These are phyloP conservation scores for Populus davidiana DNA, from an alignment of 345 rosid species.

Conservation along the genomic window DNA sequence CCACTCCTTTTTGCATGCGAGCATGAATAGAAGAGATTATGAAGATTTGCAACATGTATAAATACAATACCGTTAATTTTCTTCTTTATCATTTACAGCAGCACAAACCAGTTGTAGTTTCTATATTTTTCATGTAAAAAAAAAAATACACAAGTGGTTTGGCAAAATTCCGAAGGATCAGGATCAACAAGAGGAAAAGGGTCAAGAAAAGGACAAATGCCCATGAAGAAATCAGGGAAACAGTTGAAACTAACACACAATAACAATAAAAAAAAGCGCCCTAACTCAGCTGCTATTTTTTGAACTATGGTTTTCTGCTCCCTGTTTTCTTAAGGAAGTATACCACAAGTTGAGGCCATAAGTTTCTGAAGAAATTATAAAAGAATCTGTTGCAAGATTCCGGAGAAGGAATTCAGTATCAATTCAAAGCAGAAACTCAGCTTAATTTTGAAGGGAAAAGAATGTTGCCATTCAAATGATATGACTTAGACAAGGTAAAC, in stretches of 20 bases:
- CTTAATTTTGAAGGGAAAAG: neutral
- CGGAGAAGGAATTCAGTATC: neutral
- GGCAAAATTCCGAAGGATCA: neutral
- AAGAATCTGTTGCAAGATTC: neutral
- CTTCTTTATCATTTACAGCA: neutral
- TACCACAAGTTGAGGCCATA: neutral
- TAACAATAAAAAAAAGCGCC: too few relatives aligned
- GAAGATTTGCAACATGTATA: neutral
- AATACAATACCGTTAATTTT: neutral
- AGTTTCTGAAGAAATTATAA: neutral
- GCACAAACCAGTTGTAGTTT: neutral
- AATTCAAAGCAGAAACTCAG: neutral
- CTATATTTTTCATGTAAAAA: too few relatives aligned
- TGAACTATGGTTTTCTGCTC: too few relatives aligned
- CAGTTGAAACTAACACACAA: neutral
- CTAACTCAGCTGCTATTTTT: too few relatives aligned
- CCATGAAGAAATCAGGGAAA: neutral
- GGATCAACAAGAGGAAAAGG: neutral
- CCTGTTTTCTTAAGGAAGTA: neutral
- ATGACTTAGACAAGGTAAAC: constrained; percentile 24
- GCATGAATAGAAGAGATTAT: neutral
- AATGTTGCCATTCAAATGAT: neutral
- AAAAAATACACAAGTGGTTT: neutral
- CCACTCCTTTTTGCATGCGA: neutral
- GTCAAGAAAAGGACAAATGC: neutral